Conservation (phyloP, 345 rosid genomes). For the Rubroshorea leprosula region DNA sequence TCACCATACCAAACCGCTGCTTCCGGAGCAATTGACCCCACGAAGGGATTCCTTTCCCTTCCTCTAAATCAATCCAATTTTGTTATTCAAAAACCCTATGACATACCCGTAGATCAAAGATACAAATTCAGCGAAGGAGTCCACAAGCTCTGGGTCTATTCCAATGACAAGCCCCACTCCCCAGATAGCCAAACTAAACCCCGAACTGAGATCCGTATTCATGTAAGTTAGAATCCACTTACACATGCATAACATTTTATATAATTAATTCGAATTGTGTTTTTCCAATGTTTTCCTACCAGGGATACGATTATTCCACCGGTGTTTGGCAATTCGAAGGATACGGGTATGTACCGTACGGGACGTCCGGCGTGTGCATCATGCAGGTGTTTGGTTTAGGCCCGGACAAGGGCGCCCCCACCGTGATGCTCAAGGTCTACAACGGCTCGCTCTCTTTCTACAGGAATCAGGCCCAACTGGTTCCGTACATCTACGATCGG, state of each 20-base stretch:
- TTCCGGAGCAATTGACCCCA: not conserved
- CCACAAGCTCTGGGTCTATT: slow-evolving; percentile 21
- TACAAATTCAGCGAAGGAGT: slow-evolving; percentile 16
- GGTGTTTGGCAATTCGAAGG: slow-evolving; percentile 44
- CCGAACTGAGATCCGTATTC: slow-evolving; percentile 20
- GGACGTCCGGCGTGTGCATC: slow-evolving; percentile 28
- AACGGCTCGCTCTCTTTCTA: slow-evolving; percentile 27
- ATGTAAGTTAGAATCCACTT: too few species aligned
- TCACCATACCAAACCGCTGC: not conserved
- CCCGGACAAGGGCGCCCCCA: slow-evolving; percentile 3
- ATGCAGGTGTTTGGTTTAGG: slow-evolving; percentile 40
- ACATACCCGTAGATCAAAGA: slow-evolving; percentile 4
- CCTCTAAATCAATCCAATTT: slow-evolving; percentile 8
- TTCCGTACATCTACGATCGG: slow-evolving; percentile 16
- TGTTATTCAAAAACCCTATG: slow-evolving; percentile 21
- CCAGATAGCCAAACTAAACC: slow-evolving; percentile 17
- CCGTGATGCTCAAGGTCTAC: slow-evolving; percentile 26
- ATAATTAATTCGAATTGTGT: too few species aligned
- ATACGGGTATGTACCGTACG: slow-evolving; percentile 24
- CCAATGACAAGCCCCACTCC: slow-evolving; percentile 23
- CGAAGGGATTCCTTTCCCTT: slow-evolving; percentile 8
- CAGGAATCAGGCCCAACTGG: slow-evolving; percentile 3
- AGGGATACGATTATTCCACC: slow-evolving; percentile 31
- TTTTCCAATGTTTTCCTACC: too few species aligned
- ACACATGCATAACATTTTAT: slow-evolving; percentile 6